A percentile compares a stretch with the other conserved stretches of the same genome.
phyloP scores from a whole-genome alignment of 108 stramenopile species.

The Skeletonema costatum region DNA sequence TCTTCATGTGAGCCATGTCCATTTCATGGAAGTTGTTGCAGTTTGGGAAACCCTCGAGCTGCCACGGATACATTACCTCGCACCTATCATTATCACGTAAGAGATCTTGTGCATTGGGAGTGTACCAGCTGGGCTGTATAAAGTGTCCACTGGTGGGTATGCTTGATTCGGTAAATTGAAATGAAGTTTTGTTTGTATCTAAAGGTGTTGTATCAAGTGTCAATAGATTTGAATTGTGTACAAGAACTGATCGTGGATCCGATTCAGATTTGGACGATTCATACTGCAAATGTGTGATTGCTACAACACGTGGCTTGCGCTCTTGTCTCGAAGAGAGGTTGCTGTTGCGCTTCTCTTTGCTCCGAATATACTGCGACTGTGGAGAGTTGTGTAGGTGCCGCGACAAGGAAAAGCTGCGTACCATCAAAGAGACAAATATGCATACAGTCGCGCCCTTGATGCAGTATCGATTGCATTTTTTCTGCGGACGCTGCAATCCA shows the following conservation, averaged over 20 bases:
- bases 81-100: constrained; percentile 22
- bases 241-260: not conserved
- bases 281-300: not conserved
- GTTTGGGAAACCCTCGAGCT: constrained; percentile 28
- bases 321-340: not conserved
- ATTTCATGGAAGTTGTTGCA: constrained; percentile 54
- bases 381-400: not conserved
- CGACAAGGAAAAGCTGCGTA: not conserved
- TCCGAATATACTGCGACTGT: not conserved
- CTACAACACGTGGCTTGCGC: not conserved
- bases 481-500: not conserved
- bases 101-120: constrained; percentile 24
- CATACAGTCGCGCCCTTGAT: not conserved
- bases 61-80: constrained; percentile 41
- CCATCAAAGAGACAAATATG: not conserved
- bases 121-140: constrained; percentile 18
- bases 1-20: constrained; percentile 17
- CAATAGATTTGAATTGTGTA: not conserved
- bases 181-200: not conserved
- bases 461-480: not conserved
- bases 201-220: not conserved
- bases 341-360: not conserved
- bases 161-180: not conserved
- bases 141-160: constrained; percentile 16
- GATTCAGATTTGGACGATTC: not conserved